phyloP scores from a whole-genome alignment of 2,329 filamentous ascomycete species.

The Aspergillus fumigatus region DNA sequence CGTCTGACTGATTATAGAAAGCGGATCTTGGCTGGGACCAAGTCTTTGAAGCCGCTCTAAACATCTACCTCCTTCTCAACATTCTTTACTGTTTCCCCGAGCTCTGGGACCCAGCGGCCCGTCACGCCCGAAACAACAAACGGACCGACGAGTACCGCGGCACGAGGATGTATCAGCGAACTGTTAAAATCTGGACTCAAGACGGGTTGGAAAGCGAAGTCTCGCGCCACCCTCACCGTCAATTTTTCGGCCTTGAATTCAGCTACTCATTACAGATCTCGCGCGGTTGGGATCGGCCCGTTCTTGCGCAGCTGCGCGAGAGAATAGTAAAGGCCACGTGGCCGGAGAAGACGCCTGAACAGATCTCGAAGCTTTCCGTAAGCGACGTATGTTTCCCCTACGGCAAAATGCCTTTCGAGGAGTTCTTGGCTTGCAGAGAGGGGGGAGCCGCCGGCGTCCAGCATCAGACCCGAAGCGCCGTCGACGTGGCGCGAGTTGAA shows the following conservation, averaged over 20 bases:
- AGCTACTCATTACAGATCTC: background rate
- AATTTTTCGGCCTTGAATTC: background rate
- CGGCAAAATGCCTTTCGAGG: too few relatives aligned
- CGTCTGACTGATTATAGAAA: too few relatives aligned
- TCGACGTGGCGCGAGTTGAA: background rate
- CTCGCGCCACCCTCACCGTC: background rate
- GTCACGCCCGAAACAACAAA: too few relatives aligned
- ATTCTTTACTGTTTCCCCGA: constrained; percentile 50
- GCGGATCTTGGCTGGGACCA: constrained; percentile 14
- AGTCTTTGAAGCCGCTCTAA: constrained; percentile 11
- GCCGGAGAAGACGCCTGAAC: too few relatives aligned
- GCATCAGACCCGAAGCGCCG: background rate
- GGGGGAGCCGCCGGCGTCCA: background rate
- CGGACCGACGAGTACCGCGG: too few relatives aligned
- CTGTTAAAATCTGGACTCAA: background rate
- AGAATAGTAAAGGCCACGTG: too few relatives aligned
- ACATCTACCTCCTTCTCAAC: constrained; percentile 19
- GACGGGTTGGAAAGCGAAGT: background rate
- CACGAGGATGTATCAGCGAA: background rate
- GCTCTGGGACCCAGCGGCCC: constrained; percentile 3
- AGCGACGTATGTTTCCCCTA: too few relatives aligned
- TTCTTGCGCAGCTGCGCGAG: too few relatives aligned
- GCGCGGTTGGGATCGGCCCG: too few relatives aligned
- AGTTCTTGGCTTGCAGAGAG: too few relatives aligned
- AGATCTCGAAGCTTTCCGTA: too few relatives aligned